Evolutionary conservation across 495 filamentous ascomycete species (phyloP), one percentile per base, ranked within the genome.

Genomic region (Melanomma pulvis-pyrius): DNA sequence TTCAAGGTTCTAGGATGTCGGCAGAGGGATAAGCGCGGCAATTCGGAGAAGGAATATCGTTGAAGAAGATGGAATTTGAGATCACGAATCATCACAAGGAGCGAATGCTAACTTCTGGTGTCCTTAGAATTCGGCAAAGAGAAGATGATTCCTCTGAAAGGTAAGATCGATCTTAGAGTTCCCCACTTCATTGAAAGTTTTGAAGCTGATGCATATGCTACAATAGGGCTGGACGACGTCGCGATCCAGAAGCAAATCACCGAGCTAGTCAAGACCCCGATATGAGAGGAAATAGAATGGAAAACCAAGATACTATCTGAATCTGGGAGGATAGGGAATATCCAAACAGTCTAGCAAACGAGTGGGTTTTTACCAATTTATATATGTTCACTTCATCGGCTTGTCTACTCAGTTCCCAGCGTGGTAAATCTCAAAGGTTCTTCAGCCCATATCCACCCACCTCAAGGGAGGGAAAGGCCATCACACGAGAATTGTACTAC

Each of bases 181-280:
- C 63, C 71, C 24, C 59, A 30, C 44, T 41, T 3, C 13, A 44
- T 44, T 19, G 12, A 28, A n/a, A 30, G 26, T 56, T 25, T 29
- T 19, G 15, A 22, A 7, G 47, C 53, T 26, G 51, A 36, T 65
- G 65, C 76, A 59, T 74, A 58, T 59, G 28, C 64, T 54, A 36
- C 29, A 44, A 26, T 39, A 96, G 92, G 93, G 53, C 82, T 98
- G 67, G 86, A 89, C 55, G 92, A 96, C 74, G 89, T 94, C 78
- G 86, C 93, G 79, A 96, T 98, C 71, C 96, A 98, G 81, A 89
- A 92, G 52, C 87, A 87, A 69, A 86, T 98, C 63, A 88, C 91
- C 61, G 81, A 83, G 59, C 80, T 98, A 66, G 93, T 96, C 52
- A 92, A 92, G 81, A 52, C 68, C 11, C 21, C 52, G 13, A 65